Evolutionary conservation across 192 early-diverging fungal genomes (phyloP), one percentile per base, ranked within the genome.

Genomic region (Backusella parvicylindrica): DNA sequence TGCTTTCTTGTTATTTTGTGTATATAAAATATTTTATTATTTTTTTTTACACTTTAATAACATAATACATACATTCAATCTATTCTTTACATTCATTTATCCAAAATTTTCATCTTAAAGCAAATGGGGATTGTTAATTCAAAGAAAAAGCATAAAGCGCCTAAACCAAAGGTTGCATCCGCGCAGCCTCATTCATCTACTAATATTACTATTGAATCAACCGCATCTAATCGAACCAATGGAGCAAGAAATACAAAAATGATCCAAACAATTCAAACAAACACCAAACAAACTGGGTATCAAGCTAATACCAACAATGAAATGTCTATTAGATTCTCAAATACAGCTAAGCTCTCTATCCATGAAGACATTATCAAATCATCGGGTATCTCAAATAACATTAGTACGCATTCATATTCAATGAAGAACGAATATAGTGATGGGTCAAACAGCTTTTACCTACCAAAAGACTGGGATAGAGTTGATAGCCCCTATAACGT

Each of bases 391-490:
- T 60, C 53, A 60, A 60, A 23, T 28, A 23, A 60, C 12, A 60
- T 60, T 28, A 60, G 53, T 4, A 12, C 53, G 12, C 53, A 26
- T 12, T 60, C 53, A 60, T 60, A 60, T 28, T 60, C 53, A 23
- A 26, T 26, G 8, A 60, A 60, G 53, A 60, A 60, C 26, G 23
- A 28, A 12, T 60, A 28, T 28, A 60, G 53, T 60, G 53, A 60
- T 3, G 53, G 9, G 31, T 73, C 72, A 15, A 47, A 73, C 15
- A 73, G 72, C 30, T 73, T 64, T 32, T 73, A 38, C 26, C 31
- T 73, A 30, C 72, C 72, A 43, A 73, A 73, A 31, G 72, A 73
- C 11, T 73, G 72, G 72, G 72, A 73, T 41, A 23, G 40, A 28
- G 28, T 43, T 11, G 72, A 73, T 18, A 23, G 26, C 21, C 40